Percentiles rank a stretch among this genome's conserved stretches.
Conservation (phyloP, 1,139 yeast species). For the Candida smagusa region DNA sequence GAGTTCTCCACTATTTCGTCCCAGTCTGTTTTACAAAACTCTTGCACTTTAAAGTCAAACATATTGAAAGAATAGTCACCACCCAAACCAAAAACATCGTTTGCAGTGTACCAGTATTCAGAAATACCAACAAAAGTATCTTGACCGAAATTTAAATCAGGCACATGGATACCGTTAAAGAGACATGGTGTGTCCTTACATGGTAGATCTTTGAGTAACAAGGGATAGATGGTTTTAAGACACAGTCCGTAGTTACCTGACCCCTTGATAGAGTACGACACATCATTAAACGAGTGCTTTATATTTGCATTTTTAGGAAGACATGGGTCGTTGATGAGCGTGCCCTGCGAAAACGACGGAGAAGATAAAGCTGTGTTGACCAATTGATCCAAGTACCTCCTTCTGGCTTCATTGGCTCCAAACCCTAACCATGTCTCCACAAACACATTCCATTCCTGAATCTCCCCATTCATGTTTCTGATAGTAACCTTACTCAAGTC, state of each 20-base stretch:
- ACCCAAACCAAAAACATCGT: slow-evolving; percentile 74
- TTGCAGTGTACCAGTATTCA: slow-evolving; percentile 85
- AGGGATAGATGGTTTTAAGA: slow-evolving; percentile 63
- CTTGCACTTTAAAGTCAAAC: slow-evolving; percentile 57
- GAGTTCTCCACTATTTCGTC: slow-evolving; percentile 44
- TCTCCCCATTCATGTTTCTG: slow-evolving; percentile 56
- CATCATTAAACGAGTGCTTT: slow-evolving; percentile 38
- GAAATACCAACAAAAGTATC: slow-evolving; percentile 78
- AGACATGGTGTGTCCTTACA: slow-evolving; percentile 72
- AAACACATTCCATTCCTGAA: slow-evolving; percentile 68
- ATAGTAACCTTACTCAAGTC: slow-evolving; percentile 59
- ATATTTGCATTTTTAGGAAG: slow-evolving; percentile 59
- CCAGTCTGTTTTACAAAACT: slow-evolving; percentile 71
- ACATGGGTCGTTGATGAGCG: slow-evolving; percentile 59
- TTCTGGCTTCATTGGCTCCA: slow-evolving; percentile 79
- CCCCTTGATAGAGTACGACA: slow-evolving; percentile 52
- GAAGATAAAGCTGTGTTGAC: slow-evolving; percentile 27
- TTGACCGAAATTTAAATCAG: slow-evolving; percentile 61
- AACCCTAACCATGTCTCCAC: slow-evolving; percentile 84
- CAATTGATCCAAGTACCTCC: slow-evolving; percentile 57
- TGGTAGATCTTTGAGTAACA: slow-evolving; percentile 67
- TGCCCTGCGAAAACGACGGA: slow-evolving; percentile 13
- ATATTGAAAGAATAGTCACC: slow-evolving; percentile 67
- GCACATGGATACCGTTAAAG: slow-evolving; percentile 80
- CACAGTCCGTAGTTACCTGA: slow-evolving; percentile 70